Percentiles rank a stretch among this genome's conserved stretches.
Conservation (phyloP, 495 filamentous ascomycete species). For the Lepraria neglecta region DNA sequence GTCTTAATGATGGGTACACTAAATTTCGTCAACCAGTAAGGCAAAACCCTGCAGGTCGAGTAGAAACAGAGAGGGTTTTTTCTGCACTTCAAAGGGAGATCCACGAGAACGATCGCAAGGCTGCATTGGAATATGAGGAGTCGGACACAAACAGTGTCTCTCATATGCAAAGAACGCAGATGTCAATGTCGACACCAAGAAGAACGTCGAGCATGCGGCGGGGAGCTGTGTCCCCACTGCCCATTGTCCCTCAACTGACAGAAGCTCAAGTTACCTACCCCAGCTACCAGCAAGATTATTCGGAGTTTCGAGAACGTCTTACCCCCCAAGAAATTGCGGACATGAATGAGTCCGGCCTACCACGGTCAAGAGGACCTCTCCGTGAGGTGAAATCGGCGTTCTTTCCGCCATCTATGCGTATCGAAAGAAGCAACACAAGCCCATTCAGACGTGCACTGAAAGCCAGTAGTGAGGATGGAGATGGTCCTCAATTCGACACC, state of each 20-base stretch:
- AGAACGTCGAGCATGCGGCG: constrained; percentile 9
- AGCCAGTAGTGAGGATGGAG: constrained; percentile 21
- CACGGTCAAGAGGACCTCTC: constrained; percentile 22
- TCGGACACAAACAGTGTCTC: constrained; percentile 34
- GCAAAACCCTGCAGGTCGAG: constrained; percentile 21
- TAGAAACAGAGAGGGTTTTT: constrained; percentile 54
- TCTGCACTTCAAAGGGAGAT: constrained; percentile 67
- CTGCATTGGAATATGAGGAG: constrained; percentile 29
- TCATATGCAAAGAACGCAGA: constrained; percentile 33
- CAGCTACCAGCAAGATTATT: constrained; percentile 8
- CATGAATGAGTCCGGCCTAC: constrained; percentile 24
- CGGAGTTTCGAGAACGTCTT: constrained; percentile 3
- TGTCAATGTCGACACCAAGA: constrained; percentile 33
- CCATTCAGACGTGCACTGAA: constrained; percentile 50
- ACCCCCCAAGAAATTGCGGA: constrained; percentile 31
- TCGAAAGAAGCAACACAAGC: constrained; percentile 47
- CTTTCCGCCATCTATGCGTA: constrained; percentile 41
- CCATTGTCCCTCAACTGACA: background rate
- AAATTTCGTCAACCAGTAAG: constrained; percentile 22
- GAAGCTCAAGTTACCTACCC: background rate
- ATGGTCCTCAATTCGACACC: constrained; percentile 25
- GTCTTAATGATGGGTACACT: constrained; percentile 7
- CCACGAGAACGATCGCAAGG: constrained; percentile 32
- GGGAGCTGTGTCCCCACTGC: background rate
- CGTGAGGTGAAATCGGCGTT: constrained; percentile 36